These are phyloP conservation scores for Nakaseomyces sp. DNA, from an alignment of 1,139 yeast genomes.

Conservation along the genomic window DNA sequence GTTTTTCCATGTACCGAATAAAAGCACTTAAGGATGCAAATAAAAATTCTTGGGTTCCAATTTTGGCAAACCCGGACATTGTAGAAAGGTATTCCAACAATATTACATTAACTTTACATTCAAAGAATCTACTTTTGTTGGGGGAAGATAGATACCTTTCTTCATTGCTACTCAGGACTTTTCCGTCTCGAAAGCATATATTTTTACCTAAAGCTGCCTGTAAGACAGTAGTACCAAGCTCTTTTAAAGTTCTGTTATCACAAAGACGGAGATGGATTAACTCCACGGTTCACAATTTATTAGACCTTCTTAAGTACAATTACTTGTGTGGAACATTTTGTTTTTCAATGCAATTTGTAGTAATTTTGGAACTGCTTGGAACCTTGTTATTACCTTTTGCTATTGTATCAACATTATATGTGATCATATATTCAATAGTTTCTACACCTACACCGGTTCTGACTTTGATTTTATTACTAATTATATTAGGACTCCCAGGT, in stretches of 20 bases:
- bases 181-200: conserved; percentile 86
- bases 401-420: conserved; percentile 75
- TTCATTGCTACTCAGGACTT: conserved; percentile 82
- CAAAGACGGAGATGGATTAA: conserved; percentile 99
- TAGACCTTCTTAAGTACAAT: conserved; percentile 80
- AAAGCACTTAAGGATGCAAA: conserved; percentile 74
- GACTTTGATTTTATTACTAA: conserved; percentile 68
- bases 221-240: conserved; percentile 88
- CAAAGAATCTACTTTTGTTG: conserved; percentile 74
- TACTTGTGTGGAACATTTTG: conserved; percentile 97
- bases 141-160: conserved; percentile 93
- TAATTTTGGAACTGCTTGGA: conserved; percentile 79
- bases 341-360: conserved; percentile 93
- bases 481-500: conserved; percentile 88
- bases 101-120: conserved; percentile 78
- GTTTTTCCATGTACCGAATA: conserved; percentile 92
- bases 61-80: conserved; percentile 90
- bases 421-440: conserved; percentile 64
- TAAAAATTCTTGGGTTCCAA: conserved; percentile 79
- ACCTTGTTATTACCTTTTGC: conserved; percentile 92
- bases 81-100: conserved; percentile 92
- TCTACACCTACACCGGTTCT: conserved; percentile 72
- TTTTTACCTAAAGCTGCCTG: conserved; percentile 94
- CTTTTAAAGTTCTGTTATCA: conserved; percentile 70
- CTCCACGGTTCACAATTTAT: conserved; percentile 88